Evolutionary conservation across 1,139 yeast species (phyloP), one percentile per base, ranked within the genome.

Genomic region (Saccharomyces hybrid): DNA sequence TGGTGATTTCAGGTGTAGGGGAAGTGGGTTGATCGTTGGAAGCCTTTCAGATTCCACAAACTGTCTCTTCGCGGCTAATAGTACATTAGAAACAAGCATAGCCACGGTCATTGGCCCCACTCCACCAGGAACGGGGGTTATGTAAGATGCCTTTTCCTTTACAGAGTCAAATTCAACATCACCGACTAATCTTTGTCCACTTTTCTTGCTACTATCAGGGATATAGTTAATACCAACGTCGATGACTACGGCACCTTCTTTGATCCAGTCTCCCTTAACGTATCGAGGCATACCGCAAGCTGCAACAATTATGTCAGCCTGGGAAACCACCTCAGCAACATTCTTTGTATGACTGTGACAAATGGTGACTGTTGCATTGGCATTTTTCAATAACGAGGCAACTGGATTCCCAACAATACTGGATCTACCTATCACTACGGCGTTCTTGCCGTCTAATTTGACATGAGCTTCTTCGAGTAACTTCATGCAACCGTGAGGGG

Each of bases 91-190:
- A 59, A 87, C 80, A 58, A 86, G 78, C 90, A 85, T 85, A 48
- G 90, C 91, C 46, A 86, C 93, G 31, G 95, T 86, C 95, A 86
- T 86, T 62, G 95, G 95, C 44, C 95, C 95, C 61, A 86, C 95
- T 62, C 95, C 95, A 70, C 95, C 93, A 41, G 95, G 95, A 52
- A 86, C 95, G 4, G 95, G 95, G 5, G 95, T 86, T 53, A 86
- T 75, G 63, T 76, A 81, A 1, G 84, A 74, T 1, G 89, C 86
- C 60, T 76, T 77, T 52, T 77, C 72, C 54, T 75, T 74, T 54
- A 84, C 86, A 41, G 79, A 72, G 51, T 75, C 82, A 65, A 74
- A 86, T 61, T 85, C 90, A 32, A 84, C 93, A 69, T 86, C 95
- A 60, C 95, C 95, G 14, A 86, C 90, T 63, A 86, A 75, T 65